Base-by-base conservation (phyloP, 305 asterid species). In the Fraxinus baroniana region DNA sequence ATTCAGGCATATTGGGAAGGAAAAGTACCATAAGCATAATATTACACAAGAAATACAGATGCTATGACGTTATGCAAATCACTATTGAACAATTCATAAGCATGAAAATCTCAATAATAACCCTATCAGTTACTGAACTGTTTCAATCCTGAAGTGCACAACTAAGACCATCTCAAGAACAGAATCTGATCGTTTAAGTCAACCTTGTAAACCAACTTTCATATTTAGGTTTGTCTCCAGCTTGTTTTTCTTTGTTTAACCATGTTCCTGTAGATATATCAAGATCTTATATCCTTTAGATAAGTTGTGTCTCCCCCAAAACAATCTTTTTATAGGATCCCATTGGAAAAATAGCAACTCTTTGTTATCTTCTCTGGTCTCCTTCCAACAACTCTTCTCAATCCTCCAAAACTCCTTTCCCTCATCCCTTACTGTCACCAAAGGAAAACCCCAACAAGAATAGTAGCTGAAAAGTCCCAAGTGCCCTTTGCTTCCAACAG, bases 91-190 rank as follows among this genome's bases (percentile, higher is more conserved):
- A 35, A 35, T 35, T 35, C 6, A 35, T 35, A 35, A 35, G 37
- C 37, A 35, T 35, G 36, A 76, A 55, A 24, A 82, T 37, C 62
- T 30, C 39, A 12, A 75, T 52, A 74, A 36, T 62, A 39, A 57
- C 74, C 37, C 78, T 36, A 32, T 36, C 73, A n/a, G 32, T 52
- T 39, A 74, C 57, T 76, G 75, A 39, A 12, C 71, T 37, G 46
- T 30, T 64, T 57, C 49, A 85, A 41, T 76, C 84, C 60, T 20
- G 30, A 68, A 55, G 64, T 35, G 78, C 44, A 18, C 33, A 24
- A 82, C 81, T 44, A 73, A 79, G 52, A 44, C 80, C n/a, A 60
- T 28, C 83, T 85, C 79, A 46, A 71, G 55, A 20, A 55, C 80
- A 32, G 24, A 28, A 28, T 52, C 49, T 35, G 78, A 79, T 39